Percentiles rank a stretch among this genome's conserved stretches.
phyloP scores from a whole-genome alignment of 2,329 filamentous ascomycete genomes.

The Macrophomina pseudophaseolina region DNA sequence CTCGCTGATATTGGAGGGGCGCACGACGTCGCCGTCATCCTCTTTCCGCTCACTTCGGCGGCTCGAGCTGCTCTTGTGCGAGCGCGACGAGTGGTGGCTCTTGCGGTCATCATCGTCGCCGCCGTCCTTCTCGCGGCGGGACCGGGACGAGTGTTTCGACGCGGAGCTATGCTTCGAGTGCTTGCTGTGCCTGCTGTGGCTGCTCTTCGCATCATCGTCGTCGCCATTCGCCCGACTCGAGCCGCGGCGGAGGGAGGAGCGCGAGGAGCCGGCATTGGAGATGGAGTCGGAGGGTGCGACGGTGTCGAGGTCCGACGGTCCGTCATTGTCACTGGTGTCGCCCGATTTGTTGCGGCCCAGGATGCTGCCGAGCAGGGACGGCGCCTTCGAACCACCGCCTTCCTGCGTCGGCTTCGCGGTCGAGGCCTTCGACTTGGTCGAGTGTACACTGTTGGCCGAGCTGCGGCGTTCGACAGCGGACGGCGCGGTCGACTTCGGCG shows the following conservation, averaged over 20 bases:
- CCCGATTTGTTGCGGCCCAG: constrained; percentile 39
- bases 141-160: constrained; percentile 30
- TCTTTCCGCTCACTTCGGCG: constrained; percentile 30
- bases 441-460: constrained; percentile 40
- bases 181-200: constrained; percentile 32
- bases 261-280: constrained; percentile 44
- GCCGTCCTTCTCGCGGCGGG: neutral
- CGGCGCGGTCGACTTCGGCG: constrained; percentile 7
- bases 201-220: constrained; percentile 29
- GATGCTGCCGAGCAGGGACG: constrained; percentile 43
- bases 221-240: constrained; percentile 39
- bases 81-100: constrained; percentile 14
- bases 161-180: constrained; percentile 29
- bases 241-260: constrained; percentile 30
- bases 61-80: constrained; percentile 26
- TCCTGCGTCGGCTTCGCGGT: constrained; percentile 7
- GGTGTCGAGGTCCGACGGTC: constrained; percentile 46
- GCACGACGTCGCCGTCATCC: constrained; percentile 6
- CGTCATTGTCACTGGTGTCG: constrained; percentile 3
- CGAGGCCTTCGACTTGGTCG: constrained; percentile 27
- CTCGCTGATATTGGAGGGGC: constrained; percentile 37
- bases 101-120: neutral
- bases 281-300: constrained; percentile 56
- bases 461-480: constrained; percentile 29
- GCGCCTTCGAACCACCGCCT: neutral